Conservation (phyloP, 2,329 filamentous ascomycete genomes). For the Fusarium buxicola region DNA sequence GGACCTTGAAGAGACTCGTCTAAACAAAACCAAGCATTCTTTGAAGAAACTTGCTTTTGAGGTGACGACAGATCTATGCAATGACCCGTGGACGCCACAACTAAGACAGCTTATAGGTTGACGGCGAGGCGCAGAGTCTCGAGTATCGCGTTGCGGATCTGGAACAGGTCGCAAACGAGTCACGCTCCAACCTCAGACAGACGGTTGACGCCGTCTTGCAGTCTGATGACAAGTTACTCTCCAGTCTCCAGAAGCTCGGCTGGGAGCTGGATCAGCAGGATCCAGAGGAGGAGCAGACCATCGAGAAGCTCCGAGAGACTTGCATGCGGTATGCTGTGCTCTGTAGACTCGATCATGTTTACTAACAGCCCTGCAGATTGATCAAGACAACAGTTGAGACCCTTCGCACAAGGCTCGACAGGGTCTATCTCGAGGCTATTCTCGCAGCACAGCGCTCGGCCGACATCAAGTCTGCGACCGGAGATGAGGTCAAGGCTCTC, state of each 20-base stretch:
- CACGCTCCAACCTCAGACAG: conserved; percentile 59
- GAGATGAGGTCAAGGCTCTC: conserved; percentile 61
- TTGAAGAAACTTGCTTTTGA: conserved; percentile 56
- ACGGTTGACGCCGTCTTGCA: conserved; percentile 63
- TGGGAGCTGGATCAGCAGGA: conserved; percentile 67
- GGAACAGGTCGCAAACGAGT: conserved; percentile 62
- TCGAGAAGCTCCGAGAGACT: conserved; percentile 68
- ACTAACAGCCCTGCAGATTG: conserved; percentile 53
- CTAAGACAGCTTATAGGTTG: conserved; percentile 53
- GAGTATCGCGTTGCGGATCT: conserved; percentile 60
- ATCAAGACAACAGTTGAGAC: conserved; percentile 69
- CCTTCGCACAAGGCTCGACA: conserved; percentile 65
- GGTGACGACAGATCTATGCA: conserved; percentile 47
- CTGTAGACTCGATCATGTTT: not conserved
- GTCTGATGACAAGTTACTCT: conserved; percentile 73
- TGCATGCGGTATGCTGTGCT: conserved; percentile 60
- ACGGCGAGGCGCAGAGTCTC: conserved; percentile 61
- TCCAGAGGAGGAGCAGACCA: conserved; percentile 62
- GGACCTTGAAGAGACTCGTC: conserved; percentile 46
- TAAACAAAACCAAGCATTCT: conserved; percentile 51
- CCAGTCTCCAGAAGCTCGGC: conserved; percentile 74
- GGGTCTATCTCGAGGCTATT: conserved; percentile 64
- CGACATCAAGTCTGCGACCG: conserved; percentile 43
- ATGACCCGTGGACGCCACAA: not conserved
- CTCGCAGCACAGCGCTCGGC: conserved; percentile 44